Base-by-base conservation (phyloP, 345 rosid species). In the Citrus unshiu region DNA sequence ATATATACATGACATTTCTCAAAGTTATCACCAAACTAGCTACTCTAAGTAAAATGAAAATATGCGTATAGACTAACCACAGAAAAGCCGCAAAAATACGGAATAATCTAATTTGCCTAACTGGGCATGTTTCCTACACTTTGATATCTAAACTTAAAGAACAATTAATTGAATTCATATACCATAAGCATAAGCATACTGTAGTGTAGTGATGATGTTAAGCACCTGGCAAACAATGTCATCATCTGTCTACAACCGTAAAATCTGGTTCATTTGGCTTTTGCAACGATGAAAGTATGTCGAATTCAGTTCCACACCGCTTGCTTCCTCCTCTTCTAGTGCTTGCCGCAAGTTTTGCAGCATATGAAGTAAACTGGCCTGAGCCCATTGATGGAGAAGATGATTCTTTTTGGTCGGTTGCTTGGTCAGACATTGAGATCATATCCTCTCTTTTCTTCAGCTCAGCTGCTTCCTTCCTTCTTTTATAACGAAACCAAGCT, bases 201-300 rank as follows among this genome's bases (percentile, higher is more conserved):
- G 51, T 46, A 46, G 16, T 46, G 51, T 13, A 39, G 24, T 32
- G 24, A 68, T n/a, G 56, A 37, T 39, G 72, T 39, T 24, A 68
- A 37, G 56, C 56, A 10, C 56, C 75, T 34, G 12, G 30, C 46
- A 72, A 73, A 24, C 35, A 22, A 2, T 76, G 49, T 68, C 9
- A 13, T 84, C 79, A 79, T 65, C 83, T 35, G n/a, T 80, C 84
- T 76, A 80, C 85, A 34, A 72, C 79, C 10, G 84, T 73, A 58
- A 85, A 87, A 79, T 87, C 87, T 56, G 83, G 88, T 57, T 87
- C 90, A 6, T 65, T 74, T n/a, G 90, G 88, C 79, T 87, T 87
- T 71, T 81, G 84, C 71, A 87, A 65, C 4, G 81, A 78, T 73
- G 73, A 60, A 24, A 85, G 51, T 30, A 78, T 57, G 9, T 79